Percentiles rank a stretch among this genome's conserved stretches.
These are phyloP conservation scores for Cyberlindnera mrakii DNA, from an alignment of 805 yeast genomes.

Conservation along the genomic window DNA sequence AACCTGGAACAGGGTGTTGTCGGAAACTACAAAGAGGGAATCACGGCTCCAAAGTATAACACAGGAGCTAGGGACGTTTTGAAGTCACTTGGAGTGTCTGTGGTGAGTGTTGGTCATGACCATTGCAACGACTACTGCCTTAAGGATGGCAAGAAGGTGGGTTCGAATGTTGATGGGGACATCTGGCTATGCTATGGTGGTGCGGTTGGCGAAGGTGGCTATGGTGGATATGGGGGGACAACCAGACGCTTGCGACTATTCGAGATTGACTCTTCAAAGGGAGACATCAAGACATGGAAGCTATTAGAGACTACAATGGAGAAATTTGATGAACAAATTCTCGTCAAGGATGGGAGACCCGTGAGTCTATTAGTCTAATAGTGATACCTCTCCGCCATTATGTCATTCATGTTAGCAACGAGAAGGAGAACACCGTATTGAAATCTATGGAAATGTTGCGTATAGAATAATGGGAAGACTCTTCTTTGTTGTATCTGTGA, in stretches of 20 bases:
- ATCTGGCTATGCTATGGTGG: conserved; percentile 95
- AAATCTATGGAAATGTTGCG: conserved; percentile 31
- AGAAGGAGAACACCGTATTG: conserved; percentile 34
- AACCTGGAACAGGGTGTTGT: conserved; percentile 39
- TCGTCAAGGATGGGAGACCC: conserved; percentile 25
- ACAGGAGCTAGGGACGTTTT: conserved; percentile 59
- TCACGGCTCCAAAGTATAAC: conserved; percentile 72
- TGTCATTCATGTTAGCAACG: conserved; percentile 31
- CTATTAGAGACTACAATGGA: conserved; percentile 45
- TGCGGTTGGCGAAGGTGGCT: conserved; percentile 91
- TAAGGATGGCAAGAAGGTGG: conserved; percentile 35
- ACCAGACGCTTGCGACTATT: conserved; percentile 72
- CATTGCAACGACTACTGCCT: conserved; percentile 92
- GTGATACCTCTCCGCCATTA: conserved; percentile 15
- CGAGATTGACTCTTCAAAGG: conserved; percentile 49
- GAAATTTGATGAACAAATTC: conserved; percentile 35
- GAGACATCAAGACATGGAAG: conserved; percentile 60
- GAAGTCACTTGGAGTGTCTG: conserved; percentile 62
- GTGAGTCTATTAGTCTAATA: conserved; percentile 6
- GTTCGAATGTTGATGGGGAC: conserved; percentile 18
- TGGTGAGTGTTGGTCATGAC: conserved; percentile 86
- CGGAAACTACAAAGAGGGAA: conserved; percentile 66
- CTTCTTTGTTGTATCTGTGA: conserved; percentile 24
- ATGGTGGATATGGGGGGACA: conserved; percentile 87
- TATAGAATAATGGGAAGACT: conserved; percentile 35